phyloP scores from a whole-genome alignment of 176 grass and related monocot genomes.

The barley (Hordeum vulgare) region MorexV3_pseudomolecules_assembly NC_058522.1:579990765-579991264 shows the following conservation, averaged over 20 bases:
- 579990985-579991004: not conserved
- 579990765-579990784: not conserved
- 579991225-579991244: not conserved
- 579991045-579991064: not conserved
- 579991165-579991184: not conserved
- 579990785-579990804: not conserved
- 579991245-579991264: no score
- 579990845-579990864: not conserved
- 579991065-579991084: not conserved
- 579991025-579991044: not conserved
- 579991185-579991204: not conserved
- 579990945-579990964: not conserved
- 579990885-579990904: not conserved
- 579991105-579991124: not conserved
- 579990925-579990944: not conserved
- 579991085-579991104: not conserved
- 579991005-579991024: not conserved
- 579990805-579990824: slow-evolving; percentile 29
- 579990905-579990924: not conserved
- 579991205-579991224: not conserved
- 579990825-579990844: not conserved
- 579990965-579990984: not conserved
- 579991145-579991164: not conserved
- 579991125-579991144: not conserved
- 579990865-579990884: not conserved